Conservation (phyloP, 108 stramenopile genomes). For the Pelagomonas calceolata region DNA sequence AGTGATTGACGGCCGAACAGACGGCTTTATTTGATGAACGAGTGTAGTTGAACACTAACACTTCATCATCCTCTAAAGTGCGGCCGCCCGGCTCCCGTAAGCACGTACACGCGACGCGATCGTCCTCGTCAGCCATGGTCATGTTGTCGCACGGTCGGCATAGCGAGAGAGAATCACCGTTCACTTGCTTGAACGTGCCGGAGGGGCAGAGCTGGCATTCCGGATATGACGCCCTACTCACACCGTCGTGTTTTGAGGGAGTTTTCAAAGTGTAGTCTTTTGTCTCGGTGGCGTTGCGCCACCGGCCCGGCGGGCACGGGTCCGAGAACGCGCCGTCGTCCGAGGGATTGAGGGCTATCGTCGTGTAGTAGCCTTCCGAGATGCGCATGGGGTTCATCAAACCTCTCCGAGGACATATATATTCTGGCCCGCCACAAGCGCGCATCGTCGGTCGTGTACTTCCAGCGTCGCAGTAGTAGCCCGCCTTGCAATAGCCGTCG, state of each 20-base stretch:
- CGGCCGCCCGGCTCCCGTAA: not conserved
- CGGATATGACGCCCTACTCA: too few relatives aligned
- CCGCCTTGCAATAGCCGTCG: slow-evolving; percentile 16
- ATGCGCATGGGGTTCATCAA: not conserved
- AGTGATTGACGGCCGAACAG: not conserved
- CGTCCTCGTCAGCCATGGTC: not conserved
- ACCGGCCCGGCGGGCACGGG: not conserved
- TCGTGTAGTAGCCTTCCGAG: not conserved
- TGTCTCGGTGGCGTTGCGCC: not conserved
- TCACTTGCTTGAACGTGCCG: slow-evolving; percentile 2
- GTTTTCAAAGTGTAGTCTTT: too few relatives aligned
- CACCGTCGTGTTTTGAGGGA: too few relatives aligned
- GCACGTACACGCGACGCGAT: not conserved
- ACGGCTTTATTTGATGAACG: not conserved
- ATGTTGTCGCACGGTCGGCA: not conserved
- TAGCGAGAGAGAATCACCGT: not conserved
- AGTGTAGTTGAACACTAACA: not conserved
- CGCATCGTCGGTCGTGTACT: slow-evolving; percentile 14
- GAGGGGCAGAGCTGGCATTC: slow-evolving; percentile 12
- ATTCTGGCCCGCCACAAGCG: slow-evolving; percentile 1
- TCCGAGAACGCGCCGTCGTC: not conserved
- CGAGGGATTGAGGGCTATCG: not conserved
- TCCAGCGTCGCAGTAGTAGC: not conserved
- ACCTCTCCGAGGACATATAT: not conserved
- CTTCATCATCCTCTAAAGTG: not conserved